Conservation (phyloP, 495 filamentous ascomycete genomes). For the Penicillium coprophilum region DNA sequence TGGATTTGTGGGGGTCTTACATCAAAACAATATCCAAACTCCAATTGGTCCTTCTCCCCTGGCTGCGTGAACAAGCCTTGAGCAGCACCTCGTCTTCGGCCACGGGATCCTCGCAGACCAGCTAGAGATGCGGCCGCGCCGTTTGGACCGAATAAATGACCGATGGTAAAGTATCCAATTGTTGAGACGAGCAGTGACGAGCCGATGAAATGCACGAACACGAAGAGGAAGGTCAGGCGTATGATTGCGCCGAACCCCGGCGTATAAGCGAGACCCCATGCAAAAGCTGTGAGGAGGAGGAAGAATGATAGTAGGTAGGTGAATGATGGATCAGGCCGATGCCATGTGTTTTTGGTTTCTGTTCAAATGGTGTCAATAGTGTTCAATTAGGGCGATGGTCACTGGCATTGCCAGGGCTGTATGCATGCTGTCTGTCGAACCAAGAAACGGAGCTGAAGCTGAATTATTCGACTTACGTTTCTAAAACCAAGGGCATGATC, state of each 20-base stretch:
- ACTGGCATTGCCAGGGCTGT: neutral
- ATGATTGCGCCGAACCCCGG: slow-evolving; percentile 54
- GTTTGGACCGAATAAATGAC: slow-evolving; percentile 59
- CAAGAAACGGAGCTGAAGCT: neutral
- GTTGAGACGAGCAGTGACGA: slow-evolving; percentile 61
- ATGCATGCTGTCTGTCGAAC: neutral
- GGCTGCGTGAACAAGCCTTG: slow-evolving; percentile 59
- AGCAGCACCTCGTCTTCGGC: slow-evolving; percentile 48
- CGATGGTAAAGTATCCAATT: slow-evolving; percentile 63
- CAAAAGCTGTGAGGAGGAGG: slow-evolving; percentile 68
- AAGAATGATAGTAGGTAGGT: slow-evolving; percentile 76
- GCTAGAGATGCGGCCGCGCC: slow-evolving; percentile 43
- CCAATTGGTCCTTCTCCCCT: slow-evolving; percentile 58
- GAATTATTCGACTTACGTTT: slow-evolving; percentile 53
- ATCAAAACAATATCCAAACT: slow-evolving; percentile 81
- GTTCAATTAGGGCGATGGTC: neutral
- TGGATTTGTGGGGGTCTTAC: slow-evolving; percentile 41
- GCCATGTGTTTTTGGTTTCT: slow-evolving; percentile 80
- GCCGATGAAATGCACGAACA: slow-evolving; percentile 67
- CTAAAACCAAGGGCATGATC: slow-evolving; percentile 30
- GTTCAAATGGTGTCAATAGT: slow-evolving; percentile 17
- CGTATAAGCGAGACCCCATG: slow-evolving; percentile 71
- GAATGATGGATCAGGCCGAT: slow-evolving; percentile 73
- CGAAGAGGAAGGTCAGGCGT: slow-evolving; percentile 61
- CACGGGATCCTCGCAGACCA: slow-evolving; percentile 45